Evolutionary conservation across 768 basidiomycete species (phyloP), one percentile per base, ranked within the genome.

Genomic region (Agaricus sinodeliciosus): DNA sequence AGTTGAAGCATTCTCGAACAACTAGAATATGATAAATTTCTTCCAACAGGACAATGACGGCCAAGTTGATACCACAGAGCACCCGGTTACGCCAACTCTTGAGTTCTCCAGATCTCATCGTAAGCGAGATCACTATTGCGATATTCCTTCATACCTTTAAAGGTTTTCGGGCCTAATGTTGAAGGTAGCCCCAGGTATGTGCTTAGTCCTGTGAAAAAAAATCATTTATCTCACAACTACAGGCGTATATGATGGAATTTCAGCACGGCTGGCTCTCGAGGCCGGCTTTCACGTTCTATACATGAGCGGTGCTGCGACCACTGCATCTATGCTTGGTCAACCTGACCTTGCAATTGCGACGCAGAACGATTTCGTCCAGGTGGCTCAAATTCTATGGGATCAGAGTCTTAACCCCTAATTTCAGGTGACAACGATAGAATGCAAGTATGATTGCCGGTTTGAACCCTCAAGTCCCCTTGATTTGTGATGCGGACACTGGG

Each of bases 401-500:
- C 12, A 37, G 26, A 5, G 31, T 2, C 7, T 31, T 31, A 31
- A 7, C 11, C 31, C 18, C 43, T 43, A 12, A 43, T 13, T 43
- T 43, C 12, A 22, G 11, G 5, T 22, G 11, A 43, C 22, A 22
- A 43, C 11, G 18, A 22, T 49, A 63, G 59, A 75, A 72, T 67
- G 71, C 59, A 65, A 74, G 36, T 60, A 79, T 78, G 76, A 72
- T 79, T 54, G 73, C 73, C 57, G 70, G 74, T 48, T 56, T 80
- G 31, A 67, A 75, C 47, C 76, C 76, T 3, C 66, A 69, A 3
- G 62, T 70, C 11, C 77, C 78, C 18, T 65, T 81, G 19, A 79
- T 81, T 56, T 78, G 78, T 18, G 78, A 81, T 46, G 79, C 79
- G 8, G 79, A 81, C 56, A 81, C 79, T 25, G 78, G 78, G 72